Conservation (phyloP, 2,329 filamentous ascomycete genomes). For the Phialemonium atrogriseum region DNA sequence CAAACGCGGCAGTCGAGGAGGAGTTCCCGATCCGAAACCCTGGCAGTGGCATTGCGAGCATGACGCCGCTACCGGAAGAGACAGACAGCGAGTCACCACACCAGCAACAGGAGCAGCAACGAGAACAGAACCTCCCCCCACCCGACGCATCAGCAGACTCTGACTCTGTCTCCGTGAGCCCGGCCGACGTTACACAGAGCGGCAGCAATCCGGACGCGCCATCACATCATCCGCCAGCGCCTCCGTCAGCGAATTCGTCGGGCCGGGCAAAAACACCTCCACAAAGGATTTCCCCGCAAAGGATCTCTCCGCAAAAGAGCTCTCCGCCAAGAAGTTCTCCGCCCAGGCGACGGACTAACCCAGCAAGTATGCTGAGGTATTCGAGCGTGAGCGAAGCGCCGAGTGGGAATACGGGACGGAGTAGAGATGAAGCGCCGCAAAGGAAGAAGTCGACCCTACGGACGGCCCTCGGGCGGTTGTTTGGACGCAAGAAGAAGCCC, state of each 20-base stretch:
- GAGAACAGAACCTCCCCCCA: constrained; percentile 1
- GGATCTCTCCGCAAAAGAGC: constrained; percentile 8
- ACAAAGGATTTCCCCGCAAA: constrained; percentile 7
- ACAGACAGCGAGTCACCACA: constrained; percentile 4
- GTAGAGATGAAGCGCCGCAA: constrained; percentile 28
- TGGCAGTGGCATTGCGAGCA: constrained; percentile 24
- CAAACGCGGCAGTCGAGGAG: constrained; percentile 23
- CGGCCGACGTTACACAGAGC: constrained; percentile 7
- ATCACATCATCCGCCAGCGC: constrained; percentile 12
- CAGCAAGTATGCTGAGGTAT: constrained; percentile 24
- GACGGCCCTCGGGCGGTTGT: constrained; percentile 46
- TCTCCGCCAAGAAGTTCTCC: constrained; percentile 11
- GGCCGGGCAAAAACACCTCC: constrained; percentile 6
- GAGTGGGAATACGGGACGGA: constrained; percentile 23
- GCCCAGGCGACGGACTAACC: constrained; percentile 7
- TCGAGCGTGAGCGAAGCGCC: constrained; percentile 37
- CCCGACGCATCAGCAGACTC: not conserved
- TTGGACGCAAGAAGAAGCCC: constrained; percentile 48
- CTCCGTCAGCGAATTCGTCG: constrained; percentile 6
- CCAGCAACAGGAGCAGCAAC: constrained; percentile 1
- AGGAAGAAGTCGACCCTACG: constrained; percentile 52
- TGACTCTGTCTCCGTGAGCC: not conserved
- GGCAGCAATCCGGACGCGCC: constrained; percentile 15
- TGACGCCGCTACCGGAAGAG: constrained; percentile 16
- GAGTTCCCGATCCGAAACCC: constrained; percentile 17